phyloP scores from a whole-genome alignment of 2,329 filamentous ascomycete genomes.

The Ophiocordyceps camponoti-floridani region DNA sequence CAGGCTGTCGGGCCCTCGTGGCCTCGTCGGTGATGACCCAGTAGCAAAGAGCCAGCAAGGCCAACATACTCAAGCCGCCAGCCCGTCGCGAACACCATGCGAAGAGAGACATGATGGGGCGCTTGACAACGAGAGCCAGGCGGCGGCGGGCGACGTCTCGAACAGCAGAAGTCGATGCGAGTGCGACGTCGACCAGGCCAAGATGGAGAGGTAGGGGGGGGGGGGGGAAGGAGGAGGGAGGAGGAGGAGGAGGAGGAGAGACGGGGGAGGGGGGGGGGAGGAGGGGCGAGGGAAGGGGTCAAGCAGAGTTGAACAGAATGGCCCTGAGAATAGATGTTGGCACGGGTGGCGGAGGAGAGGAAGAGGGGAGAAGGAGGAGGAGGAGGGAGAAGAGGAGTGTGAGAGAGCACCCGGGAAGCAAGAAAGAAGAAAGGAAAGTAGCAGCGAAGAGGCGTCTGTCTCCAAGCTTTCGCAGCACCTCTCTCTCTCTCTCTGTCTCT shows the following conservation, averaged over 20 bases:
- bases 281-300: neutral
- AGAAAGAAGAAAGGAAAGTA: neutral
- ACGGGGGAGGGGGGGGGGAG: neutral
- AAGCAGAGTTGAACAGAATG: no score
- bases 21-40: conserved; percentile 36
- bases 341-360: no score
- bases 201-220: neutral
- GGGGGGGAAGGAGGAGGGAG: neutral
- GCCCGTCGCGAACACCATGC: conserved; percentile 33
- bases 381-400: neutral
- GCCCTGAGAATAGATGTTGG: no score
- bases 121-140: neutral
- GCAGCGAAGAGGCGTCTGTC: conserved; percentile 1
- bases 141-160: neutral
- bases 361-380: neutral
- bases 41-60: conserved; percentile 29
- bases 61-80: conserved; percentile 36
- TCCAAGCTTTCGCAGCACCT: neutral
- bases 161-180: neutral
- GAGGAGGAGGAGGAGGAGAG: neutral
- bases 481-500: neutral
- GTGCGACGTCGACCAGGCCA: neutral
- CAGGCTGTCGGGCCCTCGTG: neutral
- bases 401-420: neutral
- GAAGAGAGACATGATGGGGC: conserved; percentile 34